Evolutionary conservation across 345 rosid genomes (phyloP).

Genomic region (Murraya koenigii): DNA sequence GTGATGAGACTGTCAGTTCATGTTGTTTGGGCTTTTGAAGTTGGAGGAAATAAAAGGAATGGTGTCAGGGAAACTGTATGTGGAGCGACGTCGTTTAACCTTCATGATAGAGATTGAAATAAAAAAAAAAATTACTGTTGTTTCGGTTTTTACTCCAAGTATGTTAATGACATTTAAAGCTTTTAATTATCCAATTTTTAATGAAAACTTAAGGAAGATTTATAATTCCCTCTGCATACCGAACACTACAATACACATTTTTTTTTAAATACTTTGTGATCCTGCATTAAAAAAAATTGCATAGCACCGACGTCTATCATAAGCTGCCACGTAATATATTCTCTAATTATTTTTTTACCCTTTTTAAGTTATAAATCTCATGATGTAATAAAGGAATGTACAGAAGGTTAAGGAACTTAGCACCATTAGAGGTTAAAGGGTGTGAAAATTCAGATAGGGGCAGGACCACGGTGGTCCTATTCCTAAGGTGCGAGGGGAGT

Average conservation of each 20-base stretch:
- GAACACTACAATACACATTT: background rate
- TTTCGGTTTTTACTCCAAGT: conserved; percentile 19
- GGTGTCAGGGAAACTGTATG: background rate
- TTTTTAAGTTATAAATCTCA: background rate
- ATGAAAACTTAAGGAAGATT: too few relatives aligned
- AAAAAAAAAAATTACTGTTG: background rate
- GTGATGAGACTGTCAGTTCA: conserved; percentile 4
- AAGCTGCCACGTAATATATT: conserved; percentile 2
- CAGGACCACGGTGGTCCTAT: background rate
- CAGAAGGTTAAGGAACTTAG: background rate
- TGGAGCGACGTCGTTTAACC: conserved; percentile 6
- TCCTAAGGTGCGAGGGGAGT: background rate
- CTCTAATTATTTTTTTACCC: background rate
- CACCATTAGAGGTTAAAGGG: background rate
- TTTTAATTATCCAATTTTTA: too few relatives aligned
- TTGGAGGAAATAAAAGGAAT: background rate
- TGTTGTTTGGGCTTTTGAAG: background rate
- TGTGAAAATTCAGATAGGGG: background rate
- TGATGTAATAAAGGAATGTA: background rate
- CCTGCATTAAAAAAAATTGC: background rate
- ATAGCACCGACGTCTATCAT: background rate
- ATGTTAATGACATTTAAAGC: background rate
- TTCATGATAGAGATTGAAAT: background rate
- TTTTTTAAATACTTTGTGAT: background rate
- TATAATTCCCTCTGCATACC: too few relatives aligned